phyloP scores from a whole-genome alignment of 805 yeast genomes.

The Helenozyma rhizophorensis region DNA sequence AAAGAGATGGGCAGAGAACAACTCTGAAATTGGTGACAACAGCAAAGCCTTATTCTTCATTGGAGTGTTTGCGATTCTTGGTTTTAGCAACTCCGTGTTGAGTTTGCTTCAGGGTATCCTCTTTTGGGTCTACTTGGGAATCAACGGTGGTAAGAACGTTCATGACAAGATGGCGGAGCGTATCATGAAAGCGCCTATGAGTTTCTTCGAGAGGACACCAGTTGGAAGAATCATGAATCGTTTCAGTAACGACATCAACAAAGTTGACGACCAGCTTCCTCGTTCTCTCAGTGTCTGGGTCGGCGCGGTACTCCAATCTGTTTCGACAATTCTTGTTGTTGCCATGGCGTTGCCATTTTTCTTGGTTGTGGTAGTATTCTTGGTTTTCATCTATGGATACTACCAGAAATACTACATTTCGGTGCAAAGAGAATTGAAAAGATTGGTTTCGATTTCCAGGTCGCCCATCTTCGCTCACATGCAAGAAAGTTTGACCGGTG shows the following conservation, averaged over 20 bases:
- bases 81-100: conserved; percentile 48
- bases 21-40: conserved; percentile 39
- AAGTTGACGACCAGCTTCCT: conserved; percentile 56
- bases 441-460: conserved; percentile 63
- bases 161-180: conserved; percentile 55
- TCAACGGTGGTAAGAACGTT: conserved; percentile 50
- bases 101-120: conserved; percentile 43
- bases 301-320: conserved; percentile 38
- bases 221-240: conserved; percentile 62
- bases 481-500: conserved; percentile 76
- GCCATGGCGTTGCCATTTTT: conserved; percentile 53
- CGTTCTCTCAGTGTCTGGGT: conserved; percentile 47
- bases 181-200: conserved; percentile 58
- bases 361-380: conserved; percentile 39
- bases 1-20: conserved; percentile 63
- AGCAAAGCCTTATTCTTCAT: conserved; percentile 43
- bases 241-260: conserved; percentile 58
- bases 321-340: conserved; percentile 49
- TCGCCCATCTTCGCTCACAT: conserved; percentile 54
- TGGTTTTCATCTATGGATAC: conserved; percentile 57
- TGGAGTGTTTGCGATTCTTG: conserved; percentile 51
- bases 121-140: conserved; percentile 50
- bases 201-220: conserved; percentile 67
- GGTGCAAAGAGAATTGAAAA: conserved; percentile 65
- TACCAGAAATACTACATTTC: conserved; percentile 78